Percentiles rank a stretch among this genome's conserved stretches.
Evolutionary conservation across 2,329 filamentous ascomycete genomes (phyloP).

Genomic region (Cytospora schulzeri): DNA sequence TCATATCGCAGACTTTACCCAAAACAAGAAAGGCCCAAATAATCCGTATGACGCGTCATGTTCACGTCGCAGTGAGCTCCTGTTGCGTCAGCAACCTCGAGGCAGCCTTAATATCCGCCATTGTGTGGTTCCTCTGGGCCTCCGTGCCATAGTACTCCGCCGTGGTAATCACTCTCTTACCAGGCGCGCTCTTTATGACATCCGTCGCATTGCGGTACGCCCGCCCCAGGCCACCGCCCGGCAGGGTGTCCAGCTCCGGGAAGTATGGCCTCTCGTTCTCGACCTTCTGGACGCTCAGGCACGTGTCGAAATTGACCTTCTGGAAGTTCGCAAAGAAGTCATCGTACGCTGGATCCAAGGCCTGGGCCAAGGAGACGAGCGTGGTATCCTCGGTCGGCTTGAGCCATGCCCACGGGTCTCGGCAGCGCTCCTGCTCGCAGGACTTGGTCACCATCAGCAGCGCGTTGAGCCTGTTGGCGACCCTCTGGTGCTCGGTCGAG

Average conservation of each 20-base stretch:
- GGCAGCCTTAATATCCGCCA: constrained; percentile 20
- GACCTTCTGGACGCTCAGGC: constrained; percentile 28
- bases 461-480: constrained; percentile 56
- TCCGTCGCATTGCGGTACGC: constrained; percentile 28
- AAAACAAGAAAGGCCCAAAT: background rate
- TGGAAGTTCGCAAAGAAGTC: constrained; percentile 29
- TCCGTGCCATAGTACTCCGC: constrained; percentile 29
- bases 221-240: constrained; percentile 25
- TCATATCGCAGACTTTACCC: background rate
- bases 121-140: constrained; percentile 29
- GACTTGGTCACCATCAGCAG: constrained; percentile 63
- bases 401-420: constrained; percentile 58
- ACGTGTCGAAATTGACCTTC: constrained; percentile 30
- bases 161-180: constrained; percentile 22
- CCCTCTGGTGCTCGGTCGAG: constrained; percentile 40
- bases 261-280: constrained; percentile 32
- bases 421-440: constrained; percentile 56
- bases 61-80: constrained; percentile 26
- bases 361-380: constrained; percentile 30
- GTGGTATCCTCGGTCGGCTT: constrained; percentile 46
- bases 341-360: constrained; percentile 30
- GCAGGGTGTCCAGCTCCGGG: constrained; percentile 26
- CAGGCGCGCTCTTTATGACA: constrained; percentile 24
- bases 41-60: background rate
- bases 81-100: constrained; percentile 28